These are phyloP conservation scores for Beauveria asiatica DNA, from an alignment of 2,329 filamentous ascomycete genomes.

Conservation along the genomic window DNA sequence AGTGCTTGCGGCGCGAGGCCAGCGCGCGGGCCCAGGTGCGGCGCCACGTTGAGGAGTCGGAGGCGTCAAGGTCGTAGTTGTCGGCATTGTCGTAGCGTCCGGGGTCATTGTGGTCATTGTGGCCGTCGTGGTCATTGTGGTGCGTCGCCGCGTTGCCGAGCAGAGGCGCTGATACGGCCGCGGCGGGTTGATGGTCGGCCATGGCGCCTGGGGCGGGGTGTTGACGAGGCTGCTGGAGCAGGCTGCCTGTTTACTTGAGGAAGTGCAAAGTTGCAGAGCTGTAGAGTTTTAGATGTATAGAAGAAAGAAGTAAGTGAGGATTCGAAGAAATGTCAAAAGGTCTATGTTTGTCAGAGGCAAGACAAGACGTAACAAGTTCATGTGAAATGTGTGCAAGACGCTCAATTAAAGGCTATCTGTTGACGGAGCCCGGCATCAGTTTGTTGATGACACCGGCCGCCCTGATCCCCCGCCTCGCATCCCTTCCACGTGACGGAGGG, in stretches of 20 bases:
- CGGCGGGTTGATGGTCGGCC: not conserved
- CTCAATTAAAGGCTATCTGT: too few relatives aligned
- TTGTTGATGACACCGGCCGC: too few relatives aligned
- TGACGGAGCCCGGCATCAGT: too few relatives aligned
- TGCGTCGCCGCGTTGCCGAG: not conserved
- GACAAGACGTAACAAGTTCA: too few relatives aligned
- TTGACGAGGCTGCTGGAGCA: not conserved
- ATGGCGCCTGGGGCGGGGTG: not conserved
- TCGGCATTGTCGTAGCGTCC: not conserved
- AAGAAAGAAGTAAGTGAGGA: too few relatives aligned
- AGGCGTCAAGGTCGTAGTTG: not conserved
- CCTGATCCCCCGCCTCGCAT: too few relatives aligned
- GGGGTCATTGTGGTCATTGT: not conserved
- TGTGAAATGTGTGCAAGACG: too few relatives aligned
- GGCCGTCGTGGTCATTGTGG: not conserved
- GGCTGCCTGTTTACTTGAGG: not conserved
- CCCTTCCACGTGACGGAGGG: too few relatives aligned
- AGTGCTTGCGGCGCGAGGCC: conserved; percentile 35
- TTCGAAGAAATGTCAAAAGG: too few relatives aligned
- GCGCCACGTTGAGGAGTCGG: not conserved
- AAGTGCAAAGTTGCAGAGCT: too few relatives aligned
- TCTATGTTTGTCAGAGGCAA: too few relatives aligned
- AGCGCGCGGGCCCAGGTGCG: conserved; percentile 16
- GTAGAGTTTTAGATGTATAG: too few relatives aligned
- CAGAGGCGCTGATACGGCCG: not conserved